Percentiles rank a stretch among this genome's conserved stretches.
Conservation (phyloP, 805 yeast genomes). For the Candida easanensis region DNA sequence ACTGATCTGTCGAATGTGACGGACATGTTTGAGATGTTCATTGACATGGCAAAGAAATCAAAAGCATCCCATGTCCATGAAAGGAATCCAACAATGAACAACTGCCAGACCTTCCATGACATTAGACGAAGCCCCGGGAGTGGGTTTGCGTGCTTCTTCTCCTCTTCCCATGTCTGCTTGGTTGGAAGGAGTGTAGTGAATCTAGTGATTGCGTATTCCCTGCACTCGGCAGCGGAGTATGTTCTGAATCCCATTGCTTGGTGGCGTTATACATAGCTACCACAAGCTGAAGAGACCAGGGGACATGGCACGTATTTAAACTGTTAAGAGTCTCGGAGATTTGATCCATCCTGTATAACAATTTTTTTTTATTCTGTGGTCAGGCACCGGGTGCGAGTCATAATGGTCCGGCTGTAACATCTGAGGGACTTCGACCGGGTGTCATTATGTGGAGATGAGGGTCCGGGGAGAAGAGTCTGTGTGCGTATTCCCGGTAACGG, state of each 20-base stretch:
- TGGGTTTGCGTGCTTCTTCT: slow-evolving; percentile 53
- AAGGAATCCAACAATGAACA: slow-evolving; percentile 48
- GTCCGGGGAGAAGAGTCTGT: no score
- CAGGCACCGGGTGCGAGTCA: no score
- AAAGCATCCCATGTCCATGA: slow-evolving; percentile 70
- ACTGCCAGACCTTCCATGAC: slow-evolving; percentile 50
- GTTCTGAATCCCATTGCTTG: slow-evolving; percentile 15
- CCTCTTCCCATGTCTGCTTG: slow-evolving; percentile 35
- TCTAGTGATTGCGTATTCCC: slow-evolving; percentile 34
- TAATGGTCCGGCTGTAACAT: no score
- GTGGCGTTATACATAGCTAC: no score
- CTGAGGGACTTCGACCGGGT: no score
- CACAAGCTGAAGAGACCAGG: no score
- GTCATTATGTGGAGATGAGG: no score
- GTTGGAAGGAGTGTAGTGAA: slow-evolving; percentile 49
- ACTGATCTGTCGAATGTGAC: slow-evolving; percentile 40
- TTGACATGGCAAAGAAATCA: slow-evolving; percentile 59
- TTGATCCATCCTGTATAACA: no score
- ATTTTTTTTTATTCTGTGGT: no score
- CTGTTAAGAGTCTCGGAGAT: no score
- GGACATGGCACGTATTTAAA: no score
- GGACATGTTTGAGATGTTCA: slow-evolving; percentile 49
- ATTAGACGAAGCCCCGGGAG: slow-evolving; percentile 51
- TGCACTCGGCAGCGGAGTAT: slow-evolving; percentile 7
- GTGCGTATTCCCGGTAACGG: no score